Evolutionary conservation across 129 eudicot genomes (phyloP), one percentile per base, ranked within the genome.

Genomic region (Lonicera japonica): DNA sequence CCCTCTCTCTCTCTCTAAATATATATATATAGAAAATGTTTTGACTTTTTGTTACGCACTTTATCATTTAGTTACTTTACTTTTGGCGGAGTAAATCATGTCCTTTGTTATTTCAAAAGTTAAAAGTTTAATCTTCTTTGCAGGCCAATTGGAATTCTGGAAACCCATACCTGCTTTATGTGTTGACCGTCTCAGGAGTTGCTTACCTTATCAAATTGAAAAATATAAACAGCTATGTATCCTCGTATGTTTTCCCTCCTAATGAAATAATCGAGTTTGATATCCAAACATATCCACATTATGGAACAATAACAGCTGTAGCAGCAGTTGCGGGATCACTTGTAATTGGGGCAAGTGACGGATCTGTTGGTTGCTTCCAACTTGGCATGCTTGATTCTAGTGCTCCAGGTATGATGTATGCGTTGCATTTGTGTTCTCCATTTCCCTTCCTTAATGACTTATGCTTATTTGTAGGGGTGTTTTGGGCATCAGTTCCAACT

Each of bases 301-400:
- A 64, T 70, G 89, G 86, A 75, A 79, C 69, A 17, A 81, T 84
- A 48, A 79, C 83, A 46, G 82, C 97, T 62, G 82, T 74, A 54
- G 69, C 90, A 58, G 97, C 90, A 23, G 72, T 72, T n/a, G 23
- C 68, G 16, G 97, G 94, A 58, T 82, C 77, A 73, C 75, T 91
- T 65, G 65, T 84, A 19, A 67, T 87, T 72, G 97, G 97, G 64
- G 88, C 92, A 71, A 73, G 67, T 59, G 90, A 84, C 69, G 97
- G 97, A 70, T 83, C 90, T 1, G 81, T 84, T 67, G 65, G 73
- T 68, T 84, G 83, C 69, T 81, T 91, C 39, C 83, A 75, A 65
- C 83, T 91, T 65, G 97, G 95, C 47, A 38, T 59, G 51, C 82
- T 84, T 82, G 94, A 91, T 61, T 72, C 70, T 59, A 68, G 73